Percentiles rank a stretch among this genome's conserved stretches.
These are phyloP conservation scores for Coemansia aciculifera DNA, from an alignment of 192 early-diverging fungal genomes.

Conservation along the genomic window DNA sequence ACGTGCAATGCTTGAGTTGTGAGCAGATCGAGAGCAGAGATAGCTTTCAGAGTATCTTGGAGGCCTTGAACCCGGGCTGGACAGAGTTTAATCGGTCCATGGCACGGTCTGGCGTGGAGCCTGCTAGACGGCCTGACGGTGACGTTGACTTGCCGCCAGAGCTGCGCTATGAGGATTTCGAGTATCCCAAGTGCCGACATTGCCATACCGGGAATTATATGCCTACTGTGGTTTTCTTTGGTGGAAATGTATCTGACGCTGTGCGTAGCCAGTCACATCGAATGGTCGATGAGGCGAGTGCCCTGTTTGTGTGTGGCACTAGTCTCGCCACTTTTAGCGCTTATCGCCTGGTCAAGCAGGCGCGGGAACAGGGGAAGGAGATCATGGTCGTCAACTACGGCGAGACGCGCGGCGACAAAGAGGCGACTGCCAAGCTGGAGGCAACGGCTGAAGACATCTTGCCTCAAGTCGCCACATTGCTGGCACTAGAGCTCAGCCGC, in stretches of 20 bases:
- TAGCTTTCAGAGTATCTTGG: slow-evolving; percentile 66
- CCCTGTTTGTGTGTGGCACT: slow-evolving; percentile 77
- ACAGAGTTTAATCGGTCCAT: slow-evolving; percentile 45
- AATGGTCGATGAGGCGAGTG: slow-evolving; percentile 61
- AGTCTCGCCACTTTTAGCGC: slow-evolving; percentile 83
- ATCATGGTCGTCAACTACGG: slow-evolving; percentile 77
- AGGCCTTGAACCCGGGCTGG: slow-evolving; percentile 71
- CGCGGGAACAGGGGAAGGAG: slow-evolving; percentile 59
- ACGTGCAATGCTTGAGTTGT: slow-evolving; percentile 76
- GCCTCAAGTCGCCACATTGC: slow-evolving; percentile 16
- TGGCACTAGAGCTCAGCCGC: slow-evolving; percentile 1
- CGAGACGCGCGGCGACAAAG: slow-evolving; percentile 67
- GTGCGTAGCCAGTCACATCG: slow-evolving; percentile 60
- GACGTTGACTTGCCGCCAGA: slow-evolving; percentile 68
- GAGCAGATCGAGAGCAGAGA: slow-evolving; percentile 55
- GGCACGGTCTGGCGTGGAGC: slow-evolving; percentile 44
- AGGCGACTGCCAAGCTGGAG: slow-evolving; percentile 40
- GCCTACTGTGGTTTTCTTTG: slow-evolving; percentile 87
- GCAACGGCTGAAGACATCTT: slow-evolving; percentile 33
- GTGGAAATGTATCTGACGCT: slow-evolving; percentile 69
- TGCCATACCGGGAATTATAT: slow-evolving; percentile 69
- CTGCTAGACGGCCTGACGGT: slow-evolving; percentile 76
- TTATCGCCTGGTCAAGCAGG: slow-evolving; percentile 70
- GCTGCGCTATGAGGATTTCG: slow-evolving; percentile 65
- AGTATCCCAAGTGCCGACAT: slow-evolving; percentile 67